Evolutionary conservation across 768 basidiomycete species (phyloP).

Genomic region (Cyathus striatus): DNA sequence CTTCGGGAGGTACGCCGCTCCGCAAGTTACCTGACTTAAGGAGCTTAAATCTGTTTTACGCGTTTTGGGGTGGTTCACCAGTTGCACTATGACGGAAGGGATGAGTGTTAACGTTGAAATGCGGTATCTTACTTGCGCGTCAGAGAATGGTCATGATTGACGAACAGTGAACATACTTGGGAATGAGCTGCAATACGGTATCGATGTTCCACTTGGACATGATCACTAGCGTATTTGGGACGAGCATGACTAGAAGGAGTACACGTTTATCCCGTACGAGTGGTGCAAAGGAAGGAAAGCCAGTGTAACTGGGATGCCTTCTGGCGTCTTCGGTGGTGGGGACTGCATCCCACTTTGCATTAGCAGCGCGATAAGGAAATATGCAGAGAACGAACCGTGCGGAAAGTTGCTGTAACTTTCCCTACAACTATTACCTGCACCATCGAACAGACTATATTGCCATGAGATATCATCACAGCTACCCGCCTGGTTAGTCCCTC

Average conservation of each 20-base stretch:
- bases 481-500: background rate
- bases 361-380: background rate
- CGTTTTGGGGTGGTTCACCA: conserved; percentile 51
- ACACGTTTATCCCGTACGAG: conserved; percentile 53
- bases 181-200: conserved; percentile 43
- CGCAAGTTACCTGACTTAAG: conserved; percentile 37
- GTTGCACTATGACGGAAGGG: conserved; percentile 62
- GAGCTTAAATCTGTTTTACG: conserved; percentile 49
- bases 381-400: conserved; percentile 25
- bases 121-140: conserved; percentile 38
- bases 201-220: conserved; percentile 60
- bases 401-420: conserved; percentile 24
- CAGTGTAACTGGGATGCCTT: conserved; percentile 42
- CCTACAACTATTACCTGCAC: conserved; percentile 28
- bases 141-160: background rate
- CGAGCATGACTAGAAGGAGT: conserved; percentile 40
- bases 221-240: conserved; percentile 44
- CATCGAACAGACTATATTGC: conserved; percentile 48
- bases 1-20: conserved; percentile 66
- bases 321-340: conserved; percentile 31
- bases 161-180: conserved; percentile 41
- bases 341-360: conserved; percentile 22
- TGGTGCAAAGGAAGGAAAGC: conserved; percentile 69
- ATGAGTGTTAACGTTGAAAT: conserved; percentile 46
- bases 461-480: conserved; percentile 76